A percentile compares a stretch with the other conserved stretches of the same genome.
Conservation (phyloP, 176 grass and related monocot genomes). For the Aechmea fasciata region DNA sequence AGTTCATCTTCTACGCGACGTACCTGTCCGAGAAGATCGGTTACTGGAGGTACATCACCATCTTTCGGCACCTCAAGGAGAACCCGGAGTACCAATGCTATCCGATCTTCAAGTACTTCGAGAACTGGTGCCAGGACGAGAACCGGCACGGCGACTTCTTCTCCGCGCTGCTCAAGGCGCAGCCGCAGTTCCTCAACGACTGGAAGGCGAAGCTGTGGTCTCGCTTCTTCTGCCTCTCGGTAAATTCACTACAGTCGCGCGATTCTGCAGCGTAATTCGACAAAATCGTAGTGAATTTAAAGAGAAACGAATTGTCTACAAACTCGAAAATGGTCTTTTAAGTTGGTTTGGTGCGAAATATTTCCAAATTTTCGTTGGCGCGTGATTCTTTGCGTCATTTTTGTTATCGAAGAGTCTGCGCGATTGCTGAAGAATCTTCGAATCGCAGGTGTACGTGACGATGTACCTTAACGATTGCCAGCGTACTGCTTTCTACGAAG, state of each 20-base stretch:
- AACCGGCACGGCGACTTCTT: constrained; percentile 94
- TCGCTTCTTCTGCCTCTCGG: constrained; percentile 96
- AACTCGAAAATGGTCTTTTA: no score
- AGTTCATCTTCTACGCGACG: constrained; percentile 98
- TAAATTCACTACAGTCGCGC: constrained; percentile 16
- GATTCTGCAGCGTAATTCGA: no score
- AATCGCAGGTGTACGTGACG: constrained; percentile 79
- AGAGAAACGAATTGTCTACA: no score
- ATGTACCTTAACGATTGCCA: constrained; percentile 99
- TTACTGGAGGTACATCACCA: constrained; percentile 99
- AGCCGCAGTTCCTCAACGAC: constrained; percentile 91
- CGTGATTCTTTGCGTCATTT: no score
- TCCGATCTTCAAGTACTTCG: constrained; percentile 98
- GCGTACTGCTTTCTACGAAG: constrained; percentile 77
- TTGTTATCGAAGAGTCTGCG: no score
- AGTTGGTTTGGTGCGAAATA: no score
- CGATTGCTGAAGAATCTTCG: not conserved
- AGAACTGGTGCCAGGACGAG: constrained; percentile 99
- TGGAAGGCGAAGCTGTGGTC: constrained; percentile 99
- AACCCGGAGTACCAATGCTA: constrained; percentile 88
- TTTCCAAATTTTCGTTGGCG: no score
- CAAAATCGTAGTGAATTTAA: no score
- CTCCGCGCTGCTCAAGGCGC: constrained; percentile 80
- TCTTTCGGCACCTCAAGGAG: constrained; percentile 76
- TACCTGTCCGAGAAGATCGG: constrained; percentile 96